Evolutionary conservation across 768 basidiomycete genomes (phyloP), one percentile per base, ranked within the genome.

Genomic region (Boletus patriciae): DNA sequence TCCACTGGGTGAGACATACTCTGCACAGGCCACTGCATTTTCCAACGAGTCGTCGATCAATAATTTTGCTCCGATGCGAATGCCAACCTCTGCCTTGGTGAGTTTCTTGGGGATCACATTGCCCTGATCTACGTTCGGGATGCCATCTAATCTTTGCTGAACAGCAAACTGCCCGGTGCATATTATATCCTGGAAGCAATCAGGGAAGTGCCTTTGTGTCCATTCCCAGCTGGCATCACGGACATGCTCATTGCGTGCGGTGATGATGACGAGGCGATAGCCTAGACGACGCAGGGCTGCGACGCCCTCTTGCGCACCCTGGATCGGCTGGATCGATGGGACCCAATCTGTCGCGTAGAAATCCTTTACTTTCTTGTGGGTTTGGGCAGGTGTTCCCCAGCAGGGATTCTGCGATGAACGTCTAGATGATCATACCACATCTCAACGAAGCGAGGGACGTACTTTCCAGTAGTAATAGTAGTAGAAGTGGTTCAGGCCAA

Each of bases 391-490:
- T 6, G 80, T 77, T 29, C 88, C 88, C 87, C 87, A 90, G 64
- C 76, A 79, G 4, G 70, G 72, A 65, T 80, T 81, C 80, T 82
- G 48, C 41, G 46, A 53, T 6, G 49, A 38, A 4, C 38, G 29
- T 54, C 21, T 40, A 19, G 44, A 29, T 48, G 54, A 57, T 50
- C 50, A 6, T 38, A 27, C 27, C 42, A 18, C 16, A 50, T 36
- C 37, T 13, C 25, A 42, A 16, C 46, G 36, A 23, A 31, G 29
- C 10, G 27, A 38, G 21, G 27, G 29, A 41, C 69, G 48, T 49
- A 81, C 87, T 78, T 86, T 88, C 88, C 88, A 89, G 66, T 86
- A 88, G 68, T 86, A 87, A 62, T 87, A 88, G 65, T 89, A 90
- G 61, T 83, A 83, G 66, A 87, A 88, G 50, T 79, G 62, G n/a